A percentile compares a stretch with the other conserved stretches of the same genome.
Conservation (phyloP, 2,329 filamentous ascomycete genomes). For the Ophiocordyceps robertsii region DNA sequence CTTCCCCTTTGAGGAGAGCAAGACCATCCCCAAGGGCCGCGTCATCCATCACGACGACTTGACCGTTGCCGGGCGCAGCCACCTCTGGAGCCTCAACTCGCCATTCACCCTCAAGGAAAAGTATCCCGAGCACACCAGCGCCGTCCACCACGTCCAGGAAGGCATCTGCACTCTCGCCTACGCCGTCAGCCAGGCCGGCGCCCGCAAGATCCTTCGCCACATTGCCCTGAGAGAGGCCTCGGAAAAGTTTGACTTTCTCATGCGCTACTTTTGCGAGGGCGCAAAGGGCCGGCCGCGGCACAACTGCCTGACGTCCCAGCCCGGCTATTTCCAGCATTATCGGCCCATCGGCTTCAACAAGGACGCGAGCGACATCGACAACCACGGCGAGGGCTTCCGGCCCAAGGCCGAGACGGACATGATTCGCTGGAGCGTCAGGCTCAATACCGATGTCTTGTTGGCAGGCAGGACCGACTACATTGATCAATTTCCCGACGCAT, state of each 20-base stretch:
- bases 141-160: slow-evolving; percentile 26
- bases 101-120: slow-evolving; percentile 19
- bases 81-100: slow-evolving; percentile 20
- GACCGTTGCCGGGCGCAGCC: slow-evolving; percentile 18
- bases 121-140: slow-evolving; percentile 28
- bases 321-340: slow-evolving; percentile 31
- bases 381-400: slow-evolving; percentile 11
- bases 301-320: slow-evolving; percentile 26
- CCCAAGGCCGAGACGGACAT: slow-evolving; percentile 18
- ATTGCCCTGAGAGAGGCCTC: slow-evolving; percentile 27
- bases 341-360: slow-evolving; percentile 21
- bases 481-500: slow-evolving; percentile 8
- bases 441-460: slow-evolving; percentile 25
- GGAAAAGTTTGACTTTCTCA: slow-evolving; percentile 27
- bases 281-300: slow-evolving; percentile 16
- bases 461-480: slow-evolving; percentile 16
- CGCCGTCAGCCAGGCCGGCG: slow-evolving; percentile 29
- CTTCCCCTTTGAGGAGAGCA: slow-evolving; percentile 10
- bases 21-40: slow-evolving; percentile 8
- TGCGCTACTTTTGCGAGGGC: slow-evolving; percentile 32
- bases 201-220: slow-evolving; percentile 26
- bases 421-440: slow-evolving; percentile 23
- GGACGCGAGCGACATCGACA: slow-evolving; percentile 23
- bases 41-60: slow-evolving; percentile 9
- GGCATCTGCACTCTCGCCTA: slow-evolving; percentile 29